Percentiles rank a stretch among this genome's conserved stretches.
These are phyloP conservation scores for Anthracocystis walkeri DNA, from an alignment of 1,284 basidiomycete species.

Conservation along the genomic window DNA sequence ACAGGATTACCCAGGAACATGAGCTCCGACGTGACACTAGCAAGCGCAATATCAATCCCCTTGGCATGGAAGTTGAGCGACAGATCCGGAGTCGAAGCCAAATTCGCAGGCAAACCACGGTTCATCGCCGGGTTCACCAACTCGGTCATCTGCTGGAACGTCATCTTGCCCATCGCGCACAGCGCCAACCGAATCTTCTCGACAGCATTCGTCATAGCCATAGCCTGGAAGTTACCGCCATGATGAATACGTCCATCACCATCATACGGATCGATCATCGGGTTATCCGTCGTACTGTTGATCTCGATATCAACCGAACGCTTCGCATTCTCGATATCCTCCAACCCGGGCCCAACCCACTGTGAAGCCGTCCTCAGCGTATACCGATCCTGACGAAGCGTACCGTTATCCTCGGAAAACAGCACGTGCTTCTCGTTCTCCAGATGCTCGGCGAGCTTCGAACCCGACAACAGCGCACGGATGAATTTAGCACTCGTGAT, in stretches of 20 bases:
- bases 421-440: conserved; percentile 76
- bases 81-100: conserved; percentile 55
- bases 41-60: conserved; percentile 81
- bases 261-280: conserved; percentile 55
- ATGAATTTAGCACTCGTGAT: conserved; percentile 69
- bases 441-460: conserved; percentile 76
- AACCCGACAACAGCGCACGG: conserved; percentile 74
- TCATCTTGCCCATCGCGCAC: conserved; percentile 83
- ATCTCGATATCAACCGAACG: conserved; percentile 79
- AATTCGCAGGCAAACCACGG: conserved; percentile 55
- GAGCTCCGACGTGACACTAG: conserved; percentile 74
- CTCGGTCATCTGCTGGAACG: conserved; percentile 86
- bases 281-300: conserved; percentile 79
- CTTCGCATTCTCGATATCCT: conserved; percentile 79
- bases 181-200: conserved; percentile 85
- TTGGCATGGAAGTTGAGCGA: conserved; percentile 81
- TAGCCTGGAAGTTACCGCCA: conserved; percentile 68
- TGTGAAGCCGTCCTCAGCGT: conserved; percentile 72
- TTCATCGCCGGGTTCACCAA: conserved; percentile 72
- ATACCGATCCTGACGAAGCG: conserved; percentile 81
- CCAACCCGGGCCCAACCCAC: conserved; percentile 86
- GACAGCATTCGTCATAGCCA: conserved; percentile 87
- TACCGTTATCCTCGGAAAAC: conserved; percentile 78
- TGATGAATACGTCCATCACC: conserved; percentile 52
- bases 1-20: conserved; percentile 86